Percentiles rank a stretch among this genome's conserved stretches.
These are phyloP conservation scores for Cyanodermella asteris DNA, from an alignment of 2,329 filamentous ascomycete species.

Conservation along the genomic window DNA sequence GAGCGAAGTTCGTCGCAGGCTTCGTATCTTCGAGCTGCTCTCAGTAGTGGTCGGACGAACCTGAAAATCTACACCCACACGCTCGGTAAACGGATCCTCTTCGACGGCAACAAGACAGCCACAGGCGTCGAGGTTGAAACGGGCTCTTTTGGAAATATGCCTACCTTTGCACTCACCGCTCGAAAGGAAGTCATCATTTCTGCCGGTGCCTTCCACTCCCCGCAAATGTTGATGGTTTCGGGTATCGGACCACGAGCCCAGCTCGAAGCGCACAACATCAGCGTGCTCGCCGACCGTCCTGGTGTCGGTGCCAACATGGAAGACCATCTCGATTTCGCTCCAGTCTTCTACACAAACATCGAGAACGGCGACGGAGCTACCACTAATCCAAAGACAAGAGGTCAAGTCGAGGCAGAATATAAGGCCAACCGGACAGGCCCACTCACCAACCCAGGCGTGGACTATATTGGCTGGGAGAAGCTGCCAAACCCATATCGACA, in stretches of 20 bases:
- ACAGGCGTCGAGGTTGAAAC: conserved; percentile 18
- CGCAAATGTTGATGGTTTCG: conserved; percentile 29
- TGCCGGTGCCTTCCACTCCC: conserved; percentile 28
- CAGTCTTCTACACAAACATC: background rate
- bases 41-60: conserved; percentile 10
- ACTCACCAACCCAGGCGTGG: conserved; percentile 9
- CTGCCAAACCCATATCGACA: conserved; percentile 11
- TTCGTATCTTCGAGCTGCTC: conserved; percentile 14
- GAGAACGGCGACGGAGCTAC: background rate
- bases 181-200: conserved; percentile 27
- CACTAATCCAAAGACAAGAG: too few species aligned
- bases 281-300: conserved; percentile 18
- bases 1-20: conserved; percentile 17
- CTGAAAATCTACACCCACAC: conserved; percentile 21
- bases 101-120: conserved; percentile 19
- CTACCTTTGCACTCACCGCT: conserved; percentile 2
- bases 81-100: conserved; percentile 24
- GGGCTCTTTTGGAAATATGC: too few species aligned
- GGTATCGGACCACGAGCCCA: conserved; percentile 25
- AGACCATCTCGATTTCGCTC: conserved; percentile 6
- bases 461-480: conserved; percentile 14
- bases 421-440: conserved; percentile 1
- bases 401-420: background rate
- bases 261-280: conserved; percentile 23
- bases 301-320: conserved; percentile 11